Conservation (phyloP, 2,329 filamentous ascomycete species). For the Colletotrichum theobromicola region DNA sequence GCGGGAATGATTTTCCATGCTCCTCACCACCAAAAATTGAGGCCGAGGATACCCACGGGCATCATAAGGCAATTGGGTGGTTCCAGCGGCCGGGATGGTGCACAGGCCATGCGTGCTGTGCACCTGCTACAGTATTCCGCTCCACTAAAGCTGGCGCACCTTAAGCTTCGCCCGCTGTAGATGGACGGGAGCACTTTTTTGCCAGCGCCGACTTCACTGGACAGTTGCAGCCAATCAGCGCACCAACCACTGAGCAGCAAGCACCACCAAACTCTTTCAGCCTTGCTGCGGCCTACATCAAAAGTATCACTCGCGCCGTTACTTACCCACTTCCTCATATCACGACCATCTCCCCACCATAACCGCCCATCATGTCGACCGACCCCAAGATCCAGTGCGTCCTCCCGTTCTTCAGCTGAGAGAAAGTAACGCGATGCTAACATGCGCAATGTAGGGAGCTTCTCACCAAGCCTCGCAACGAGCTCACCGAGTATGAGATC, state of each 20-base stretch:
- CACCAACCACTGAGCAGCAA: constrained; percentile 1
- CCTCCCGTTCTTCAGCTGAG: not conserved
- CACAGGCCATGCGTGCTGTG: not conserved
- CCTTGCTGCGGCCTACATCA: constrained; percentile 31
- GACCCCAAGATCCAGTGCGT: constrained; percentile 76
- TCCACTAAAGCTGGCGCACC: not conserved
- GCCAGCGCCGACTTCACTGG: constrained; percentile 14
- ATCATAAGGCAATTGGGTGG: constrained; percentile 5
- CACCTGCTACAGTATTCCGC: too few species aligned
- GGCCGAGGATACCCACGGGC: constrained; percentile 27
- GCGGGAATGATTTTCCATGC: constrained; percentile 37
- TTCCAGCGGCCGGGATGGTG: not conserved
- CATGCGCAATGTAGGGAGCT: constrained; percentile 70
- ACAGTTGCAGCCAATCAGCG: constrained; percentile 13
- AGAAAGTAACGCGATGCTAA: constrained; percentile 29
- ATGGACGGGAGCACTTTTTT: not conserved
- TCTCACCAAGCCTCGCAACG: constrained; percentile 84
- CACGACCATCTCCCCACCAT: constrained; percentile 22
- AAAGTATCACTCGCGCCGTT: constrained; percentile 9
- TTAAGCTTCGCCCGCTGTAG: constrained; percentile 1
- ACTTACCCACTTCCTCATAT: not conserved
- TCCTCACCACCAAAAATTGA: constrained; percentile 31
- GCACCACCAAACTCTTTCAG: constrained; percentile 31
- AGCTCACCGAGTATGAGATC: constrained; percentile 95
- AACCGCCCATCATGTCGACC: constrained; percentile 32